Evolutionary conservation across 1,284 basidiomycete species (phyloP), one percentile per base, ranked within the genome.

Genomic region (Ustilago crameri): DNA sequence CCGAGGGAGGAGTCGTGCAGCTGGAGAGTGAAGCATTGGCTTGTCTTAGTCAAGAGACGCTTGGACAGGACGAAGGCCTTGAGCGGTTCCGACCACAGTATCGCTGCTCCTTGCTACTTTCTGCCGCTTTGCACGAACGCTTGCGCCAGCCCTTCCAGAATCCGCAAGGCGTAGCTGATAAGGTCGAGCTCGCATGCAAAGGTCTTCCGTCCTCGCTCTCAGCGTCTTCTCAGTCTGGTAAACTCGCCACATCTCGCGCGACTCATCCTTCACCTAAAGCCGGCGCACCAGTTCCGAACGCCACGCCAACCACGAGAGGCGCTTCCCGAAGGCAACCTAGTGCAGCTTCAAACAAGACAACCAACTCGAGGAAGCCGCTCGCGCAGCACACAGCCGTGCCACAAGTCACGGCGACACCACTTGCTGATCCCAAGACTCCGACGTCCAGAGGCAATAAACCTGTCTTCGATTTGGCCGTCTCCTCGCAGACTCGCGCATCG

Each of bases 101-200:
- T 45, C 51, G 52, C 23, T 66, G 66, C 51, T 59, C 59, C 9
- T 26, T 63, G 5, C 43, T 66, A 27, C 48, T 73, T 5, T 48
- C 51, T 18, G 30, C 51, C 17, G 65, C 65, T 9, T 43, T 73
- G 27, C 53, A 58, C 20, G 18, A 38, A 34, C 64, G 66, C 37
- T 40, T 67, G 42, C 63, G 69, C 17, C 48, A 55, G 40, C 68
- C 68, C 0, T 65, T 52, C 37, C 50, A 52, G 8, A 38, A 47
- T 26, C 64, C 69, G 22, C 48, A 51, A n/a, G 22, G 14, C 24
- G 42, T 72, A 8, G 46, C 48, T 23, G 41, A 46, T 10, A 69
- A 45, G 40, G 68, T 67, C 2, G 61, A 68, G n/a, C 23, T 30
- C 9, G 64, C 68, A 9, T 72, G 69, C 51, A 75, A 61, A 22